Evolutionary conservation across 1,284 basidiomycete species (phyloP).

Genomic region (Naganishia liquefaciens): DNA sequence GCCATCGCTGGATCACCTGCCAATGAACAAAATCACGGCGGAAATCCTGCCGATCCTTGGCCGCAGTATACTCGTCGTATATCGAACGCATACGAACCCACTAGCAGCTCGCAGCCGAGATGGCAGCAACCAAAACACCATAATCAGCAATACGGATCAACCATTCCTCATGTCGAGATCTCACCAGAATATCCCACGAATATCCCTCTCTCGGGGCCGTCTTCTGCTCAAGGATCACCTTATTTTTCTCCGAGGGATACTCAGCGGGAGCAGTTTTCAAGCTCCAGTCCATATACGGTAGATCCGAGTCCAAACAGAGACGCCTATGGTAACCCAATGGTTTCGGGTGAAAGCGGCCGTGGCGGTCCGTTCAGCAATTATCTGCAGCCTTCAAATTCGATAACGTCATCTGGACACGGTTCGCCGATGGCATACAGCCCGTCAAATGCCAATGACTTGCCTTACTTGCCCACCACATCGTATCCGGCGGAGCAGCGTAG

Average conservation of each 20-base stretch:
- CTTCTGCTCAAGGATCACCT: slow-evolving; percentile 5
- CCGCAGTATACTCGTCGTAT: slow-evolving; percentile 18
- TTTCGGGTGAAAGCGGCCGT: neutral
- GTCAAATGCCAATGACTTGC: slow-evolving; percentile 21
- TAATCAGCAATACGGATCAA: slow-evolving; percentile 8
- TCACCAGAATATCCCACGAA: slow-evolving; percentile 11
- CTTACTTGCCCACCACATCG: slow-evolving; percentile 18
- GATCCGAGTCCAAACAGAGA: slow-evolving; percentile 25
- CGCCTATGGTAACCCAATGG: slow-evolving; percentile 2
- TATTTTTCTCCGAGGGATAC: slow-evolving; percentile 14
- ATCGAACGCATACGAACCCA: slow-evolving; percentile 2
- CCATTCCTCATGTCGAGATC: slow-evolving; percentile 20
- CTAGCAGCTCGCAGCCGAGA: neutral
- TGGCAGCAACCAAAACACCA: slow-evolving; percentile 5
- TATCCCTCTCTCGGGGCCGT: slow-evolving; percentile 5
- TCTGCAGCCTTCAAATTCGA: slow-evolving; percentile 12
- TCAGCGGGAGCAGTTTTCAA: slow-evolving; percentile 16
- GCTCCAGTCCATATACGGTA: slow-evolving; percentile 7
- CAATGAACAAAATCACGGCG: neutral
- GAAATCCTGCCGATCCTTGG: slow-evolving; percentile 3
- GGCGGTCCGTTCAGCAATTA: neutral
- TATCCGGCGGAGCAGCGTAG: neutral
- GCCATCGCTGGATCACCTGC: neutral
- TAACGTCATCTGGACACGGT: slow-evolving; percentile 5
- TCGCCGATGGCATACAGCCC: slow-evolving; percentile 30